Base-by-base conservation (phyloP, 306 rosid species). In the Alnus glutinosa region DNA sequence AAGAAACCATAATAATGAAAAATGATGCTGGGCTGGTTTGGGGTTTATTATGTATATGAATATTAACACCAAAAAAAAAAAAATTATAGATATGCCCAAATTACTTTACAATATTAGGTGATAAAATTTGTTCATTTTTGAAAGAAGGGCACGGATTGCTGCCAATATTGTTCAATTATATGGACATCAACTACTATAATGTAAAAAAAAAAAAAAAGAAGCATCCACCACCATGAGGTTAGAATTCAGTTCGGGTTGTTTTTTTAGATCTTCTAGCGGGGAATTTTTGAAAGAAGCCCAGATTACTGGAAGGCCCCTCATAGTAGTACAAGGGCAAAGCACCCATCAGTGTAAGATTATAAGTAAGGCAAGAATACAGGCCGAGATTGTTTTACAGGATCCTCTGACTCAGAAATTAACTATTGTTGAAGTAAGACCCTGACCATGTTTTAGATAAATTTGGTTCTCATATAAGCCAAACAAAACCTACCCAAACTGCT, bases 111-210 rank as follows among this genome's bases (percentile, higher is more conserved):
- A 32, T 34, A 36, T 63, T 34, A 34, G 46, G 11, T 34, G 42
- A 63, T 63, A 13, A 55, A n/a, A 55, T 55, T 19, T 62, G 37
- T 30, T 34, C 23, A 4, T 32, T 10, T 23, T 9, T 28, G 9
- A 16, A 15, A 63, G 34, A 34, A 63, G 9, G 42, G 32, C 70
- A 30, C 8, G 16, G 12, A 32, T 62, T 62, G 44, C 39, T 18
- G 12, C 15, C 69, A 62, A 62, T 63, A 63, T 63, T 63, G 46
- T 63, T 63, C 70, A 63, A 63, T 63, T 9, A 34, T 36, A 14
- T 63, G 66, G 36, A 28, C 16, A 23, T 12, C 34, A 19, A 32
- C 66, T 19, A 59, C 32, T 59, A 11, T 58, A 58, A 58, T 2
- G 15, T 19, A 28, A 23, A 4, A 4, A 13, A 5, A 4, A 13